Conservation (phyloP, 108 stramenopile genomes). For the Nitzschia sp. region DNA sequence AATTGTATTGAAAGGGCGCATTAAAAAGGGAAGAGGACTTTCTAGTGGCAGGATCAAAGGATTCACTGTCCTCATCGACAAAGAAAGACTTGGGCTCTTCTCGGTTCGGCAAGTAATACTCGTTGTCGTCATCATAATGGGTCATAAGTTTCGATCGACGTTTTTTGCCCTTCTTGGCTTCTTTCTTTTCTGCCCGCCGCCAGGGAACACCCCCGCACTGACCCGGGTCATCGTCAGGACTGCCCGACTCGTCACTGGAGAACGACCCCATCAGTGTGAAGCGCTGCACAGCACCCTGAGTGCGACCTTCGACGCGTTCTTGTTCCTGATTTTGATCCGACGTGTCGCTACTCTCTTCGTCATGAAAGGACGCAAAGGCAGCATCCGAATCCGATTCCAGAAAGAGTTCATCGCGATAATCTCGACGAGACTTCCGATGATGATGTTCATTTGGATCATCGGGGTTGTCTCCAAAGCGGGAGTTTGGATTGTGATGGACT, state of each 20-base stretch:
- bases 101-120: conserved; percentile 10
- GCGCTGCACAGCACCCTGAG: conserved; percentile 1
- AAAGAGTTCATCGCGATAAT: conserved; percentile 86
- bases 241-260: conserved; percentile 25
- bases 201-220: conserved; percentile 13
- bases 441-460: conserved; percentile 3
- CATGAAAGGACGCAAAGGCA: conserved; percentile 56
- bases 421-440: conserved; percentile 10
- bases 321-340: neutral
- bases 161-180: neutral
- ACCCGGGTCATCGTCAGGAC: conserved; percentile 1
- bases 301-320: neutral
- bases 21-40: neutral
- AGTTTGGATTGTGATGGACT: conserved; percentile 19
- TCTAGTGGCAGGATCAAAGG: conserved; percentile 2
- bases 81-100: conserved; percentile 11
- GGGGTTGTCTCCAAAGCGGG: conserved; percentile 7
- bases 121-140: conserved; percentile 1
- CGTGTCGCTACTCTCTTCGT: conserved; percentile 12
- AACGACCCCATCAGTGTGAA: conserved; percentile 20
- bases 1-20: conserved; percentile 21
- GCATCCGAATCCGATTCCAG: conserved; percentile 74
- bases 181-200: neutral
- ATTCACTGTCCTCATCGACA: conserved; percentile 13
- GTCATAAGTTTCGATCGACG: neutral